Evolutionary conservation across 83 land plant species (phyloP).

Genomic region (Picea abies): DNA sequence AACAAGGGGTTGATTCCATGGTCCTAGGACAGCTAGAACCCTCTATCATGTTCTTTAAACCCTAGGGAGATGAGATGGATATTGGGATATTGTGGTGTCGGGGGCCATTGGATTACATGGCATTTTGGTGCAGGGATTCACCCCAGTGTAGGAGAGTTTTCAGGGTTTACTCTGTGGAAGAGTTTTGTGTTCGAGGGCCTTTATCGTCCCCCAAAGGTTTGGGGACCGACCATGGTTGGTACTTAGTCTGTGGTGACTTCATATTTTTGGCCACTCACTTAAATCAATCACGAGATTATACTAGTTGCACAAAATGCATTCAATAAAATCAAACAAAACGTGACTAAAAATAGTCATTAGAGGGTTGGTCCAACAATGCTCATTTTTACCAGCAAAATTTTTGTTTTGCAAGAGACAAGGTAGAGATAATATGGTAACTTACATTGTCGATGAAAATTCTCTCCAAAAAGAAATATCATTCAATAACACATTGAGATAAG

Average conservation of each 20-base stretch:
- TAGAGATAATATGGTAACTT: too few species aligned
- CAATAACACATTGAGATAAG: too few species aligned
- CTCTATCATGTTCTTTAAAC: neutral
- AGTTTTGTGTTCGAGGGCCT: neutral
- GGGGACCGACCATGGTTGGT: neutral
- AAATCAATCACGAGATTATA: too few species aligned
- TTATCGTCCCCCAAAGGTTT: neutral
- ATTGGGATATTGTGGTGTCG: neutral
- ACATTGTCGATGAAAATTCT: too few species aligned
- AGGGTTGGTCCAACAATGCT: too few species aligned
- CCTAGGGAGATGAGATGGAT: neutral
- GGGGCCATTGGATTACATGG: neutral
- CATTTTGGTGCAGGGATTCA: neutral
- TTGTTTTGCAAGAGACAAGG: too few species aligned
- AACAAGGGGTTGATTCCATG: conserved; percentile 12
- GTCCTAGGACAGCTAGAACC: neutral
- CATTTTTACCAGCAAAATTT: too few species aligned
- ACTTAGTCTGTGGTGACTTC: neutral
- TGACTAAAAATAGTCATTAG: too few species aligned
- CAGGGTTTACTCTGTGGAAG: neutral
- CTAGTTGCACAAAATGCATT: too few species aligned
- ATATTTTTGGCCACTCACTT: too few species aligned
- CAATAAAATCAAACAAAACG: too few species aligned
- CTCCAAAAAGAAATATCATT: too few species aligned
- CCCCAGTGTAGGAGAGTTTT: neutral